A percentile compares a stretch with the other conserved stretches of the same genome.
These are phyloP conservation scores for Amanita pseudoporphyria DNA, from an alignment of 768 basidiomycete genomes.

Conservation along the genomic window DNA sequence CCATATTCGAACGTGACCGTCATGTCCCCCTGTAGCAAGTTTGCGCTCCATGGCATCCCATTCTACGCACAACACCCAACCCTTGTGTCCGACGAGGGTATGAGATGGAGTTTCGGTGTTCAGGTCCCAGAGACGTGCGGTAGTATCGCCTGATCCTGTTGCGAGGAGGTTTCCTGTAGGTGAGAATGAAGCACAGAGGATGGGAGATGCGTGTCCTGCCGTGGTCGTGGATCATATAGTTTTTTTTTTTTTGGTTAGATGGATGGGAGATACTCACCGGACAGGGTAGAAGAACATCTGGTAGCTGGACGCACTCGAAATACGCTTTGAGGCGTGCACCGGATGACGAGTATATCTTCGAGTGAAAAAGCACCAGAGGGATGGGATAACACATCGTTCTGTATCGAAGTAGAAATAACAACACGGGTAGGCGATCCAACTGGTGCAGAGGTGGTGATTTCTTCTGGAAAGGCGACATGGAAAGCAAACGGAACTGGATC, in stretches of 20 bases:
- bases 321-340: conserved; percentile 92
- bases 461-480: conserved; percentile 66
- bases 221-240: background rate
- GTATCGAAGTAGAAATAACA: conserved; percentile 77
- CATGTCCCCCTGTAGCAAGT: conserved; percentile 89
- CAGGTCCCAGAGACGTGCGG: conserved; percentile 90
- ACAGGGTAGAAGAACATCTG: conserved; percentile 86
- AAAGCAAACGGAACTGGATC: conserved; percentile 92
- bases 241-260: too few species aligned
- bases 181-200: conserved; percentile 91
- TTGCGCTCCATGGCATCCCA: conserved; percentile 93
- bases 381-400: conserved; percentile 69
- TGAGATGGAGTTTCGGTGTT: conserved; percentile 88
- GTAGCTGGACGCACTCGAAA: conserved; percentile 92
- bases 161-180: conserved; percentile 88
- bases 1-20: conserved; percentile 90
- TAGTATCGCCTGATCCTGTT: conserved; percentile 93
- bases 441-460: conserved; percentile 24
- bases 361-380: conserved; percentile 63
- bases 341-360: conserved; percentile 82
- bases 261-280: conserved; percentile 46
- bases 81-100: conserved; percentile 79
- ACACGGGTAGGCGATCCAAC: conserved; percentile 65
- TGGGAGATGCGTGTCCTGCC: conserved; percentile 83
- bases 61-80: conserved; percentile 96